Evolutionary conservation across 306 rosid genomes (phyloP).

Genomic region (Purshia tridentata): DNA sequence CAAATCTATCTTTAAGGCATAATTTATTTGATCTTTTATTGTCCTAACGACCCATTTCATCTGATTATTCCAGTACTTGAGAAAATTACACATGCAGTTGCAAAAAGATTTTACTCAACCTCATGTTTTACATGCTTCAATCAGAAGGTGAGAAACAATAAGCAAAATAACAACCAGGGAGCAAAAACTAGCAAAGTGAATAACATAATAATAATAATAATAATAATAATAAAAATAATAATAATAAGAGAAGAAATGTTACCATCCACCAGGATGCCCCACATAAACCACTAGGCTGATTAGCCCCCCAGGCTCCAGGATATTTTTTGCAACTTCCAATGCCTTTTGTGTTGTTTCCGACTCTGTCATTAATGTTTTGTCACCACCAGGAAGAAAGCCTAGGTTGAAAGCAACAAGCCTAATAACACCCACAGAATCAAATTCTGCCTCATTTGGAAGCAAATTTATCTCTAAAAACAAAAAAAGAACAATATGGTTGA

Average conservation of each 20-base stretch:
- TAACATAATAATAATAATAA: too few relatives aligned
- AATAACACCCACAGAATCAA: slow-evolving; percentile 31
- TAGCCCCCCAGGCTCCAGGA: slow-evolving; percentile 66
- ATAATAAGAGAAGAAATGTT: slow-evolving; percentile 31
- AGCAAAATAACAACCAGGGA: not conserved
- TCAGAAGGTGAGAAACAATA: not conserved
- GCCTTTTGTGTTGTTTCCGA: slow-evolving; percentile 72
- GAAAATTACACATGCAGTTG: not conserved
- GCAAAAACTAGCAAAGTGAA: slow-evolving; percentile 8
- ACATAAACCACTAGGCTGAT: slow-evolving; percentile 82
- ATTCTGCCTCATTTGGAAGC: slow-evolving; percentile 1
- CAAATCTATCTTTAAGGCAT: not conserved
- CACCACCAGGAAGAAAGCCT: slow-evolving; percentile 92
- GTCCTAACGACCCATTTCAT: not conserved
- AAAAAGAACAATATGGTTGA: not conserved
- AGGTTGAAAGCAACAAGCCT: slow-evolving; percentile 96
- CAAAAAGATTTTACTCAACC: not conserved
- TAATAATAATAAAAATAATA: too few relatives aligned
- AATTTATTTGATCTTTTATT: not conserved
- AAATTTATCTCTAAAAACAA: not conserved
- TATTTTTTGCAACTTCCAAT: slow-evolving; percentile 65
- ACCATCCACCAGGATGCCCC: slow-evolving; percentile 95
- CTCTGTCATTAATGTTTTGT: slow-evolving; percentile 65
- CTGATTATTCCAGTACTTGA: not conserved
- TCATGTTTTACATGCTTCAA: not conserved